Conservation (phyloP, 2,329 filamentous ascomycete genomes). For the Fusarium papillatum region DNA sequence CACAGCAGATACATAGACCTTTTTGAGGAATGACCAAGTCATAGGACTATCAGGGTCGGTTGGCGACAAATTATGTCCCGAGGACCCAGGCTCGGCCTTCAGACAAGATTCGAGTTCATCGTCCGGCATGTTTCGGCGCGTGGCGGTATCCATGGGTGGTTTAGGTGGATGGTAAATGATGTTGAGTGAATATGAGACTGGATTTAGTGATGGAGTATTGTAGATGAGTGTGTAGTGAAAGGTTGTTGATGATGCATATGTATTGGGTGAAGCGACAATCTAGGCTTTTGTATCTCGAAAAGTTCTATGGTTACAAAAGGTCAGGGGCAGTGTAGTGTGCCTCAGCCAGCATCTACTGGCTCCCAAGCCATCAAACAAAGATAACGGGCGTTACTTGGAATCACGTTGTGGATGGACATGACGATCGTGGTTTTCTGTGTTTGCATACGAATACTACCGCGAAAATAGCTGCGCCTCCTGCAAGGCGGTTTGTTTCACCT, state of each 20-base stretch:
- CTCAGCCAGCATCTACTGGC: neutral
- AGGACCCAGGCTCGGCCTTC: neutral
- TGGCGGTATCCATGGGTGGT: neutral
- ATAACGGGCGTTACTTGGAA: neutral
- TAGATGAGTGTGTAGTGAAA: neutral
- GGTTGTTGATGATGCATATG: neutral
- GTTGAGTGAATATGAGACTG: neutral
- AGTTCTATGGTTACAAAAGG: neutral
- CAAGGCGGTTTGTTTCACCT: neutral
- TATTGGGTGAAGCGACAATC: neutral
- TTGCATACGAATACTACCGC: neutral
- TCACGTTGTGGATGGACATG: neutral
- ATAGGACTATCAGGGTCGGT: slow-evolving; percentile 15
- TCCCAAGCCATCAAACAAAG: neutral
- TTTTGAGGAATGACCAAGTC: slow-evolving; percentile 7
- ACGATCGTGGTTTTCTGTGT: neutral
- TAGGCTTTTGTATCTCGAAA: neutral
- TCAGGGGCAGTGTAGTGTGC: neutral
- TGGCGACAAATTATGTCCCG: neutral
- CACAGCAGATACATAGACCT: slow-evolving; percentile 9
- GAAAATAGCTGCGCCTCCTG: neutral
- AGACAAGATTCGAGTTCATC: neutral
- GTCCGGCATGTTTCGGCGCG: neutral
- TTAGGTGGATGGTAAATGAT: neutral
- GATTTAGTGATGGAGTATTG: neutral